Percentiles rank a stretch among this genome's conserved stretches.
These are phyloP conservation scores for Diplogelasinospora grovesii DNA, from an alignment of 495 filamentous ascomycete genomes.

Conservation along the genomic window DNA sequence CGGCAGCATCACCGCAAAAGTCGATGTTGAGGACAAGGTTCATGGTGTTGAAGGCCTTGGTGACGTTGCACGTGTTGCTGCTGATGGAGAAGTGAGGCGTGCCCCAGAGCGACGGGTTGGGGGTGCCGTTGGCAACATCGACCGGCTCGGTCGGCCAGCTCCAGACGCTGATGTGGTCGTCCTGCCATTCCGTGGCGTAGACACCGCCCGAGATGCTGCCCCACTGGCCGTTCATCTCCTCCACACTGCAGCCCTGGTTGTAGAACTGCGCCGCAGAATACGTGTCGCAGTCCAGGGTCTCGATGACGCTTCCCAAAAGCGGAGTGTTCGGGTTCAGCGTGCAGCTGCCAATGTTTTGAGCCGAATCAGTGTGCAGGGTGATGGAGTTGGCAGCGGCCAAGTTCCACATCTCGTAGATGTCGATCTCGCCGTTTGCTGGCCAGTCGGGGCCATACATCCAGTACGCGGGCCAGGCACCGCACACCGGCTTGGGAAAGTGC, in stretches of 20 bases:
- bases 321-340: conserved; percentile 34
- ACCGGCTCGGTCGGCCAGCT: conserved; percentile 54
- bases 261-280: conserved; percentile 18
- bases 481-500: conserved; percentile 61
- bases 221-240: conserved; percentile 46
- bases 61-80: conserved; percentile 35
- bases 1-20: conserved; percentile 43
- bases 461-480: conserved; percentile 54
- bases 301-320: conserved; percentile 44
- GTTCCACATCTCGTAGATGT: conserved; percentile 86
- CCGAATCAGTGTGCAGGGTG: conserved; percentile 64
- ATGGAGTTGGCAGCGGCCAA: conserved; percentile 54
- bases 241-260: conserved; percentile 29
- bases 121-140: conserved; percentile 46
- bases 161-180: conserved; percentile 61
- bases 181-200: conserved; percentile 68
- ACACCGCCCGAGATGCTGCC: conserved; percentile 65
- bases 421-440: conserved; percentile 77
- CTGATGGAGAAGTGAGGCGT: conserved; percentile 51
- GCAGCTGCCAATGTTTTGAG: conserved; percentile 53
- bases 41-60: conserved; percentile 38
- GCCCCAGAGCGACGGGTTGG: conserved; percentile 59
- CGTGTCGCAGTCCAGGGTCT: conserved; percentile 52
- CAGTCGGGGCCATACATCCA: conserved; percentile 74
- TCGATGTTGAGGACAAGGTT: conserved; percentile 42